These are phyloP conservation scores for Suhomyces sp. DNA, from an alignment of 805 yeast species.

Conservation along the genomic window DNA sequence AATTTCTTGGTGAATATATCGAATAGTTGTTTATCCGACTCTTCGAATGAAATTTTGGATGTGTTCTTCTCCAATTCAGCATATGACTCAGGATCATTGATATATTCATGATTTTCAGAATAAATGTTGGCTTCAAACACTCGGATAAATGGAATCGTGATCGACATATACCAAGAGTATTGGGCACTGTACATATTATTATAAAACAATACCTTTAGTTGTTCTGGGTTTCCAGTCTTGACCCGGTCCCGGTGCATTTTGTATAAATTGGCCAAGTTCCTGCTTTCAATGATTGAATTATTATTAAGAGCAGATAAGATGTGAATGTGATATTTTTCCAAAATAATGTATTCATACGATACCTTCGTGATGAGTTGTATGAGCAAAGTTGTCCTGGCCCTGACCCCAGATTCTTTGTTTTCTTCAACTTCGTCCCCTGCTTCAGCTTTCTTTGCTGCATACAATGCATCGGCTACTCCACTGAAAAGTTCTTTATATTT, in stretches of 20 bases:
- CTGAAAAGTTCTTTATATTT: constrained; percentile 26
- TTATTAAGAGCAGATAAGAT: constrained; percentile 33
- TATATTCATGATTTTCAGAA: constrained; percentile 22
- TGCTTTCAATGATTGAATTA: constrained; percentile 30
- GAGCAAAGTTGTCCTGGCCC: constrained; percentile 9
- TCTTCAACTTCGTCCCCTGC: constrained; percentile 16
- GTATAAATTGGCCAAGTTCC: constrained; percentile 24
- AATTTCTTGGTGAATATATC: constrained; percentile 21
- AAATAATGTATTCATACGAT: constrained; percentile 36
- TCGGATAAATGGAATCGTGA: constrained; percentile 36
- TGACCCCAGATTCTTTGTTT: neutral
- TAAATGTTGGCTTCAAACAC: constrained; percentile 34
- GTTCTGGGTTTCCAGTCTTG: constrained; percentile 16
- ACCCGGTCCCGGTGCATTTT: constrained; percentile 18
- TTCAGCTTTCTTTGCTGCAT: constrained; percentile 27
- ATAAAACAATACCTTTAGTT: constrained; percentile 33
- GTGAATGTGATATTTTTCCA: constrained; percentile 41
- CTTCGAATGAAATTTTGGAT: constrained; percentile 18
- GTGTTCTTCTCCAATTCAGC: constrained; percentile 6
- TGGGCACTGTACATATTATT: constrained; percentile 34
- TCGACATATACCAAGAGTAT: constrained; percentile 39
- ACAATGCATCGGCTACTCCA: constrained; percentile 26
- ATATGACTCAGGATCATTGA: constrained; percentile 15
- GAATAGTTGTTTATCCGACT: constrained; percentile 22
- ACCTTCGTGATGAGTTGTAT: constrained; percentile 35